Conservation (phyloP, 768 basidiomycete genomes). For the Boletellus emodensis region DNA sequence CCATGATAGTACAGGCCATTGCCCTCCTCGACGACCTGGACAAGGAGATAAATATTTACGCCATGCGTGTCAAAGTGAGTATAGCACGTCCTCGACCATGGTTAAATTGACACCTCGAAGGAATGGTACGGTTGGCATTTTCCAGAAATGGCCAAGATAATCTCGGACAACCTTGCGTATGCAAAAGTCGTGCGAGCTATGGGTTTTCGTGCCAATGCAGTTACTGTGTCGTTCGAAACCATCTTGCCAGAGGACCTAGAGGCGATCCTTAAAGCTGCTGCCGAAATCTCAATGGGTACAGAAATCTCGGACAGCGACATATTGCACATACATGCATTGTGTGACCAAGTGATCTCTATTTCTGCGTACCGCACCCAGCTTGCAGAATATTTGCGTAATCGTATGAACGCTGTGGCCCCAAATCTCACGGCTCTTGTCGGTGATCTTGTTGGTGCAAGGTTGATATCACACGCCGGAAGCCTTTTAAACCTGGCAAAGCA, state of each 20-base stretch:
- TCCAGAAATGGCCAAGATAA: conserved; percentile 98
- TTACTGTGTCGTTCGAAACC: conserved; percentile 77
- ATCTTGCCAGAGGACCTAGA: conserved; percentile 98
- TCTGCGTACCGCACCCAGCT: conserved; percentile 92
- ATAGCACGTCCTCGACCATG: background rate
- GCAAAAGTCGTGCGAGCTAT: conserved; percentile 90
- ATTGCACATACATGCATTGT: conserved; percentile 92
- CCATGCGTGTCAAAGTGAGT: conserved; percentile 95
- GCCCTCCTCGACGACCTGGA: conserved; percentile 96
- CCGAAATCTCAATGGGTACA: conserved; percentile 99
- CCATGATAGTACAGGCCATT: conserved; percentile 99
- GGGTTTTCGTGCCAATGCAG: conserved; percentile 96
- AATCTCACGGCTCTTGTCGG: conserved; percentile 87
- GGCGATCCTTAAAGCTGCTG: conserved; percentile 88
- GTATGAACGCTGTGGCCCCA: conserved; percentile 97
- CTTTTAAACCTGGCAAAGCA: conserved; percentile 69
- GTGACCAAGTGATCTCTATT: conserved; percentile 98
- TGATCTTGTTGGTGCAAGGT: conserved; percentile 69
- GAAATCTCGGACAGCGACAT: conserved; percentile 98
- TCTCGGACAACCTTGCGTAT: conserved; percentile 95
- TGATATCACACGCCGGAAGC: conserved; percentile 74
- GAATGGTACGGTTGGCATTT: conserved; percentile 99
- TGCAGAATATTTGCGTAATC: conserved; percentile 93
- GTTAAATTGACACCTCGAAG: conserved; percentile 37
- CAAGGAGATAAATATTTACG: conserved; percentile 99